A percentile compares a stretch with the other conserved stretches of the same genome.
Conservation (phyloP, 768 basidiomycete genomes). For the Agaricus blazei region DNA sequence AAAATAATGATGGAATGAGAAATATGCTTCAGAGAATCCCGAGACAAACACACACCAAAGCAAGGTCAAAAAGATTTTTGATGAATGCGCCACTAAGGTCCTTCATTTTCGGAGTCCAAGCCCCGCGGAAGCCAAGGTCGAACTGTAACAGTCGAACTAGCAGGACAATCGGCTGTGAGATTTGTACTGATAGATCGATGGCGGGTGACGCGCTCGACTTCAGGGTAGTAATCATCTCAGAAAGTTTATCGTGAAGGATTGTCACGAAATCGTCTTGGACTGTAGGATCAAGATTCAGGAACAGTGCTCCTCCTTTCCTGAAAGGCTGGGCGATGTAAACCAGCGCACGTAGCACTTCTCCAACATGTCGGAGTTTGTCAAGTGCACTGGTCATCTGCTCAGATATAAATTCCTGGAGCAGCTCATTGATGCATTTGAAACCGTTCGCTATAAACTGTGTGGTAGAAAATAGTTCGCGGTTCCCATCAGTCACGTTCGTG, state of each 20-base stretch:
- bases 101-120: slow-evolving; percentile 50
- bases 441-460: slow-evolving; percentile 75
- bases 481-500: neutral
- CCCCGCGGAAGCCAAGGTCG: slow-evolving; percentile 53
- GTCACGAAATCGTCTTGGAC: slow-evolving; percentile 56
- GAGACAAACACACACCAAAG: slow-evolving; percentile 37
- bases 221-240: slow-evolving; percentile 19
- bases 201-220: slow-evolving; percentile 21
- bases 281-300: slow-evolving; percentile 45
- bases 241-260: slow-evolving; percentile 42
- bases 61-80: slow-evolving; percentile 40
- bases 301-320: slow-evolving; percentile 35
- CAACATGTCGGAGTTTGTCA: slow-evolving; percentile 47
- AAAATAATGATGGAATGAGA: neutral
- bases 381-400: slow-evolving; percentile 22
- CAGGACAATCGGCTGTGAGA: slow-evolving; percentile 36
- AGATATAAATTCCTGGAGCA: slow-evolving; percentile 32
- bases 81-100: slow-evolving; percentile 39
- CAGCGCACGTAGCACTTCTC: slow-evolving; percentile 66
- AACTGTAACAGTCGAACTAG: slow-evolving; percentile 70
- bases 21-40: neutral
- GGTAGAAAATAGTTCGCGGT: neutral
- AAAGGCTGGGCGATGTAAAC: slow-evolving; percentile 66
- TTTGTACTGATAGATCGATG: slow-evolving; percentile 18
- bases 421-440: slow-evolving; percentile 56